Evolutionary conservation across 2,329 filamentous ascomycete species (phyloP), one percentile per base, ranked within the genome.

Genomic region (Arthrobotrys sphaeroides): DNA sequence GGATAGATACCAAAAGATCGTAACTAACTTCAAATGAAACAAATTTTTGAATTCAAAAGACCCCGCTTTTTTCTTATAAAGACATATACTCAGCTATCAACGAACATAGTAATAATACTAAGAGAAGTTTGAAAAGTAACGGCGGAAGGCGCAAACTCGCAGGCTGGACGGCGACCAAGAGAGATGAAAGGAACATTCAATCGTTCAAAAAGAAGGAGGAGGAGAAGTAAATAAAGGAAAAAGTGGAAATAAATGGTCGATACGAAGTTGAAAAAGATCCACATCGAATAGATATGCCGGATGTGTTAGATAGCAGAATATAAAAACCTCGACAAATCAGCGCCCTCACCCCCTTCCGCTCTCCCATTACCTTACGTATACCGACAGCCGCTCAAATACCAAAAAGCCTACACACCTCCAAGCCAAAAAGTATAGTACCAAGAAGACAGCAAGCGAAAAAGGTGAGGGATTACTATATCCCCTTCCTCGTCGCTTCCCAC

Each of bases 401-500:
- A 33, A 53, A 53, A 55, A n/a, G n/a, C 28, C 31, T 31, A 18
- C 51, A 55, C 12, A 18, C 38, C 31, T 18, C 26, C n/a, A 53
- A 53, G 7, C 31, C 31, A 12, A 28, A 33, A 31, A 53, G 9
- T 26, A 33, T 36, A n/a, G n/a, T n/a, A 38, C 31, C 9, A 38
- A 55, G 24, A 38, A 6, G 7, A 16, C 16, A 24, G 3, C 13
- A 24, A 33, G 28, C 6, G 26, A 55, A 12, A 31, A 10, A 10
- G 18, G 6, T n/a, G 10, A 33, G 18, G 26, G 20, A 57, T 45
- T 12, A 22, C 28, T 68, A 74, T 38, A 74, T 61, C 5, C 70
- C 70, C 38, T 74, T 74, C 26, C 70, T 68, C 2, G 70, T 74
- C 33, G 57, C 62, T 28, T 74, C 70, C 70, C 70, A 74, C 22